phyloP scores from a whole-genome alignment of 495 filamentous ascomycete species.

The Cudoniella acicularis region DNA sequence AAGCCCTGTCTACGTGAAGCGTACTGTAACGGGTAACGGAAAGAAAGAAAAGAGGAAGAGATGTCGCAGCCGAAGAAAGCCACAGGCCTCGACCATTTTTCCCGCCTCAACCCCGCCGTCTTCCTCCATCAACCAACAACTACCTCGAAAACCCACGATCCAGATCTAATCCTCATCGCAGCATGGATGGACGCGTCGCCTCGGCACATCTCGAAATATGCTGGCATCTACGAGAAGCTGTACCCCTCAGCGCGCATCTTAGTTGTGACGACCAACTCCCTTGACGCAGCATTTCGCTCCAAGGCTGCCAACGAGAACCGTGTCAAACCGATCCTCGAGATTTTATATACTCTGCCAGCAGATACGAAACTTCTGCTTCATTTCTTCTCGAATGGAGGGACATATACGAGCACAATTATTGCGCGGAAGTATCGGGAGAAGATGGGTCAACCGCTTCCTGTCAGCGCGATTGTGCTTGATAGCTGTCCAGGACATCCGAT shows the following conservation, averaged over 20 bases:
- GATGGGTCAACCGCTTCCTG: slow-evolving; percentile 19
- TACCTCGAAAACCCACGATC: slow-evolving; percentile 17
- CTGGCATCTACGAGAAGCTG: slow-evolving; percentile 33
- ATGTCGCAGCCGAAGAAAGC: slow-evolving; percentile 3
- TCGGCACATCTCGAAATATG: slow-evolving; percentile 42
- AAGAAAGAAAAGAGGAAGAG: not conserved
- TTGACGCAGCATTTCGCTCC: slow-evolving; percentile 5
- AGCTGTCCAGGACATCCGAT: slow-evolving; percentile 29
- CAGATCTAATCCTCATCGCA: slow-evolving; percentile 37
- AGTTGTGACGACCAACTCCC: slow-evolving; percentile 16
- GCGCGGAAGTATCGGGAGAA: slow-evolving; percentile 23
- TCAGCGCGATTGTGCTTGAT: slow-evolving; percentile 34
- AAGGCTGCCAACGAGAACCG: slow-evolving; percentile 8
- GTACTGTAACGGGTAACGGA: no score
- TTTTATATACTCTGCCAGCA: slow-evolving; percentile 12
- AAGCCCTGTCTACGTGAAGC: no score
- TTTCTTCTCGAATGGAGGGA: slow-evolving; percentile 43
- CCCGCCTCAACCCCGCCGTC: slow-evolving; percentile 13
- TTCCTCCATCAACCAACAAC: slow-evolving; percentile 11
- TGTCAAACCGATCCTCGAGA: slow-evolving; percentile 14
- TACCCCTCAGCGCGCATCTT: slow-evolving; percentile 38
- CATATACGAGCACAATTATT: slow-evolving; percentile 29
- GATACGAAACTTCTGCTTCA: slow-evolving; percentile 35
- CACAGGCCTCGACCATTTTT: slow-evolving; percentile 15
- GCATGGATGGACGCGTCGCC: slow-evolving; percentile 41